phyloP scores from a whole-genome alignment of 1,139 yeast genomes.

The Yamadazyma siamensis region DNA sequence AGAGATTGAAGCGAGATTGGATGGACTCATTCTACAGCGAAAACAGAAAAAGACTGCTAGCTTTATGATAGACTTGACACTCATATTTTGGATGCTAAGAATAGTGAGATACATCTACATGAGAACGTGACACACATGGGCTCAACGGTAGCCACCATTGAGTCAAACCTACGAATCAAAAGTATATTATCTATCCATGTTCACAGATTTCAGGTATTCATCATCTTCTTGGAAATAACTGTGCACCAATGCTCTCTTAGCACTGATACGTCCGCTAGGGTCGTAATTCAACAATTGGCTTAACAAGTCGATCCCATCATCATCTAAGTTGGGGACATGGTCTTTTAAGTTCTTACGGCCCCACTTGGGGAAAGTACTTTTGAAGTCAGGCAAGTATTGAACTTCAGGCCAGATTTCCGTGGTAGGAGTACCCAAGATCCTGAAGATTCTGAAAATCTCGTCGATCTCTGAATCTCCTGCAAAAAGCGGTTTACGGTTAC shows the following conservation, averaged over 20 bases:
- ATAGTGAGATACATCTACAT: slow-evolving; percentile 1
- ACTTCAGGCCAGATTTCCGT: slow-evolving; percentile 98
- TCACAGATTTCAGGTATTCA: slow-evolving; percentile 33
- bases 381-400: slow-evolving; percentile 87
- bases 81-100: slow-evolving; percentile 6
- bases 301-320: slow-evolving; percentile 78
- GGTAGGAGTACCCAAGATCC: slow-evolving; percentile 91
- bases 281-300: slow-evolving; percentile 82
- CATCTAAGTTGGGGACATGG: slow-evolving; percentile 78
- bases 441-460: slow-evolving; percentile 91
- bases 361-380: slow-evolving; percentile 97
- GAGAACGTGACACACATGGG: neutral
- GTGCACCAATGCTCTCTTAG: slow-evolving; percentile 86
- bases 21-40: slow-evolving; percentile 2
- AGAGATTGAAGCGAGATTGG: slow-evolving; percentile 5
- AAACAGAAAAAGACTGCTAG: slow-evolving; percentile 3
- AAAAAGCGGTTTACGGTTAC: slow-evolving; percentile 89
- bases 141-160: neutral
- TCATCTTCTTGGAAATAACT: slow-evolving; percentile 75
- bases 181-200: no score
- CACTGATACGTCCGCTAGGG: slow-evolving; percentile 91
- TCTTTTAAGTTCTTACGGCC: slow-evolving; percentile 64
- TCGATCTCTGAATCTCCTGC: slow-evolving; percentile 99
- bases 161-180: no score
- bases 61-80: slow-evolving; percentile 4